phyloP scores from a whole-genome alignment of 768 basidiomycete species.

The Leccinum uliginosum region DNA sequence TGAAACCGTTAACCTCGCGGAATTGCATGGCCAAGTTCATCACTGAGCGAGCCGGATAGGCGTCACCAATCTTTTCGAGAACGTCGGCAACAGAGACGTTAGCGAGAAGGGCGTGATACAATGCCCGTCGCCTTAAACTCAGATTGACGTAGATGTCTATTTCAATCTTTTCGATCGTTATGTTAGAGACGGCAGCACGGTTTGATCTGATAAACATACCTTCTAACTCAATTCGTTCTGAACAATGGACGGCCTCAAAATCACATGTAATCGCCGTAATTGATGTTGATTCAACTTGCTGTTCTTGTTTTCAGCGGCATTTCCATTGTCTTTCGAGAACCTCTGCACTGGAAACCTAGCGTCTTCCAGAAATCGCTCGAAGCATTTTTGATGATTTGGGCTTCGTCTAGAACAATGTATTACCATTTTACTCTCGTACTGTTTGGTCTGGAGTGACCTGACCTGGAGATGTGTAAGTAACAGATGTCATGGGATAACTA shows the following conservation, averaged over 20 bases:
- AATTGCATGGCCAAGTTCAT: constrained; percentile 99
- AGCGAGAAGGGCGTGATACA: constrained; percentile 86
- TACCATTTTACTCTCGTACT: constrained; percentile 98
- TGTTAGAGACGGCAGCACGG: constrained; percentile 79
- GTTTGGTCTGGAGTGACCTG: constrained; percentile 94
- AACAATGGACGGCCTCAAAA: constrained; percentile 99
- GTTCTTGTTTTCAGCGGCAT: constrained; percentile 88
- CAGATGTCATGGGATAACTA: not conserved
- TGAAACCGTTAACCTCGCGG: constrained; percentile 63
- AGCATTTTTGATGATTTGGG: constrained; percentile 99
- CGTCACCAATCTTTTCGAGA: constrained; percentile 86
- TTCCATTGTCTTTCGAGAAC: constrained; percentile 99
- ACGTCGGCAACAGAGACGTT: constrained; percentile 95
- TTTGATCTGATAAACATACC: constrained; percentile 39
- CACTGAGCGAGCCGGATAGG: constrained; percentile 85
- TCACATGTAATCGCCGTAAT: constrained; percentile 93
- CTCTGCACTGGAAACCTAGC: constrained; percentile 91
- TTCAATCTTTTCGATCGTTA: constrained; percentile 83
- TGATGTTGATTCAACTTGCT: constrained; percentile 94
- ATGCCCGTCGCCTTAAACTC: constrained; percentile 83
- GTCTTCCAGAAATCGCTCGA: constrained; percentile 97
- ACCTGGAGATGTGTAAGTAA: constrained; percentile 8
- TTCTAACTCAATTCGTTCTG: constrained; percentile 99
- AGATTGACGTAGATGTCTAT: constrained; percentile 92
- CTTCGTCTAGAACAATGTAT: constrained; percentile 99